Evolutionary conservation across 495 filamentous ascomycete genomes (phyloP), one percentile per base, ranked within the genome.

Genomic region (Cladorrhinum samala): DNA sequence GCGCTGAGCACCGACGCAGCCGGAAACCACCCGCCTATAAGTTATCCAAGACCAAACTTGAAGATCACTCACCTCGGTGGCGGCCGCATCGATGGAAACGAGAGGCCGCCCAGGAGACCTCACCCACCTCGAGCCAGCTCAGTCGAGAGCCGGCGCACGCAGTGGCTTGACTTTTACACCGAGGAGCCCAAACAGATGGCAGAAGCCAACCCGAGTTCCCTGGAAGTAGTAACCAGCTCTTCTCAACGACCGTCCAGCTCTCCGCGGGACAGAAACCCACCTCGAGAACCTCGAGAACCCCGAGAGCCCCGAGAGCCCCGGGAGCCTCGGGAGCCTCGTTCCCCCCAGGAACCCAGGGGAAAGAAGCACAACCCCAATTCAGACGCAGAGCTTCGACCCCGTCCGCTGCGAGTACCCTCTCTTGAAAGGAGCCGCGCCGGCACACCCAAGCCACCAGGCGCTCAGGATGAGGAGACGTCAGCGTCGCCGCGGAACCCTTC

Each of bases 21-120:
- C 13, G 20, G 17, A 25, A 0, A 18, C 50, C 9, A 27, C 1
- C 7, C 16, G 1, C 5, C 50, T 14, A 14, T 45, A 11, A 48
- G 9, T 7, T 46, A 43, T 20, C 9, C 50, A 4, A 20, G 24
- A 17, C 46, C 56, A 18, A 62, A 39, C 9, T 3, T 52, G 18
- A 50, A 64, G 21, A 71, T 71, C 41, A 55, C 58, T 24, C 67
- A 71, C 49, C 57, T 70, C 2, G 67, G 68, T 2, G 68, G 68
- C 25, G 55, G 56, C 13, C 63, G 65, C 17, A 51, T 68, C 3
- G 62, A 54, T 3, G 30, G 33, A 39, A 18, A 43, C 46, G 23
- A 50, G 27, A 6, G 47, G 55, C 14, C 58, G 19, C 19, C 24
- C 3, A 38, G 44, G 11, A 41, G 18, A 7, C 44, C 5, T 3